phyloP scores from a whole-genome alignment of 495 filamentous ascomycete genomes.

The Penicillium diatomitis region DNA sequence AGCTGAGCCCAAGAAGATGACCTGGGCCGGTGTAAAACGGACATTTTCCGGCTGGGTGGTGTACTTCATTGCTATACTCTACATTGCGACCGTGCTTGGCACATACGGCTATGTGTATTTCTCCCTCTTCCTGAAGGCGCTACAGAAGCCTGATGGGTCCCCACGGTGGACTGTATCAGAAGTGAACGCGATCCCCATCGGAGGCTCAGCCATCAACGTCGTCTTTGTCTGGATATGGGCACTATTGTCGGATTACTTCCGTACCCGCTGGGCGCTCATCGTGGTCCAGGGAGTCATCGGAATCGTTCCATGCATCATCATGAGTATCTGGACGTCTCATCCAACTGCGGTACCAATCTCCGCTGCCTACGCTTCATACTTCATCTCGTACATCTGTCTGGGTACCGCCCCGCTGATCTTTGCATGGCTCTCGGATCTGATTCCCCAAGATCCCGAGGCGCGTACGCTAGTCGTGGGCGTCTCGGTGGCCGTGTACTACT shows the following conservation, averaged over 20 bases:
- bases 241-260: conserved; percentile 19
- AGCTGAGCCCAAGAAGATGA: conserved; percentile 23
- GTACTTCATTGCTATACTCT: conserved; percentile 21
- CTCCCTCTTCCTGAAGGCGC: conserved; percentile 20
- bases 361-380: conserved; percentile 22
- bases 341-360: conserved; percentile 13
- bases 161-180: conserved; percentile 16
- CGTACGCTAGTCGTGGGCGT: conserved; percentile 22
- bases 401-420: conserved; percentile 27
- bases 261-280: conserved; percentile 21
- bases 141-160: conserved; percentile 19
- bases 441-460: conserved; percentile 24
- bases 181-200: conserved; percentile 25
- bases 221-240: conserved; percentile 29
- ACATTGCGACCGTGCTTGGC: conserved; percentile 22
- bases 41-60: conserved; percentile 25
- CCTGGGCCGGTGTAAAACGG: conserved; percentile 18
- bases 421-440: conserved; percentile 23
- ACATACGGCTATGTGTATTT: conserved; percentile 27
- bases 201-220: conserved; percentile 25
- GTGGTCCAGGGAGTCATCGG: conserved; percentile 18
- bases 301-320: conserved; percentile 24
- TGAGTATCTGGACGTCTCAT: conserved; percentile 23
- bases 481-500: conserved; percentile 22
- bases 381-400: conserved; percentile 18